Percentiles rank a stretch among this genome's conserved stretches.
These are phyloP conservation scores for Septoria linicola DNA, from an alignment of 2,329 filamentous ascomycete species.

Conservation along the genomic window DNA sequence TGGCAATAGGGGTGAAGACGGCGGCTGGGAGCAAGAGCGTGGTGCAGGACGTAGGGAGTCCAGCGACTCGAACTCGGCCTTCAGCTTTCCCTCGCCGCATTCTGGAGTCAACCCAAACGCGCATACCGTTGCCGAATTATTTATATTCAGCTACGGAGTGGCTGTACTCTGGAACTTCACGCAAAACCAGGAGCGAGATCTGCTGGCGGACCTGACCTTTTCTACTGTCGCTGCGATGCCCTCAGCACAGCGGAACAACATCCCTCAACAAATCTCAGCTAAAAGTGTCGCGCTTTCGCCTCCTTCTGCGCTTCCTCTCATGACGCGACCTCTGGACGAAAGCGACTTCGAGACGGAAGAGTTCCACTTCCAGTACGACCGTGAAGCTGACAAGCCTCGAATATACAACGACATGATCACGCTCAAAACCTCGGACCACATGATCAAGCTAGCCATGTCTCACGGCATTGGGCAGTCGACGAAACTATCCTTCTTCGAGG, in stretches of 20 bases:
- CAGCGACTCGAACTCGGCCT: slow-evolving; percentile 38
- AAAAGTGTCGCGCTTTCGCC: slow-evolving; percentile 32
- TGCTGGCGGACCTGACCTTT: slow-evolving; percentile 91
- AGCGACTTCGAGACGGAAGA: slow-evolving; percentile 96
- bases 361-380: slow-evolving; percentile 97
- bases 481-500: slow-evolving; percentile 93
- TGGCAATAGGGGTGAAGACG: slow-evolving; percentile 17
- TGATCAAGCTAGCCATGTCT: slow-evolving; percentile 97
- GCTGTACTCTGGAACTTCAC: slow-evolving; percentile 99
- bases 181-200: slow-evolving; percentile 92
- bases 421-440: slow-evolving; percentile 87
- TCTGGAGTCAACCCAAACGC: slow-evolving; percentile 65
- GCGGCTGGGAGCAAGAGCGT: slow-evolving; percentile 23
- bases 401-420: slow-evolving; percentile 99
- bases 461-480: slow-evolving; percentile 97
- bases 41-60: slow-evolving; percentile 28
- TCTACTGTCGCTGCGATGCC: slow-evolving; percentile 45
- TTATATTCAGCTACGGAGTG: slow-evolving; percentile 94
- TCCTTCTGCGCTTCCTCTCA: slow-evolving; percentile 60
- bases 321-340: slow-evolving; percentile 77
- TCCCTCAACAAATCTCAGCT: slow-evolving; percentile 24
- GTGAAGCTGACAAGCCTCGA: slow-evolving; percentile 77
- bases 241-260: slow-evolving; percentile 19
- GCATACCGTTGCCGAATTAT: slow-evolving; percentile 88
- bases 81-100: slow-evolving; percentile 49